phyloP scores from a whole-genome alignment of 352 stramenopile genomes.

The Globisporangium rhizosaccharum region DNA sequence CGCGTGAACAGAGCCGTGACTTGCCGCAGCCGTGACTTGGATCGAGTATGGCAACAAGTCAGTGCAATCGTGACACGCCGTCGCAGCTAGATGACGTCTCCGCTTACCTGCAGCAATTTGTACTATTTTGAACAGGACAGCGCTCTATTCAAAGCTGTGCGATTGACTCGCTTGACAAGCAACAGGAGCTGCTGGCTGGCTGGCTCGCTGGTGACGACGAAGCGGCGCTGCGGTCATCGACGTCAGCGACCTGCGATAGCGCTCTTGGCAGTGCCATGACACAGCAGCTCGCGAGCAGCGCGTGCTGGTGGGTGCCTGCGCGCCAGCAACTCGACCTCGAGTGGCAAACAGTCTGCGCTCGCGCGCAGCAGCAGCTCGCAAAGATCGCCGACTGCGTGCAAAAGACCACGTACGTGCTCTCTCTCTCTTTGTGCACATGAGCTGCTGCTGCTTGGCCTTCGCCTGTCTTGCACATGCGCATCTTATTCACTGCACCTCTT shows the following conservation, averaged over 20 bases:
- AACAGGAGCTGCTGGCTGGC: background rate
- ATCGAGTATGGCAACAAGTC: background rate
- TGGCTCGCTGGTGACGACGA: background rate
- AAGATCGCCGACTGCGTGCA: slow-evolving; percentile 69
- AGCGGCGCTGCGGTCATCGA: background rate
- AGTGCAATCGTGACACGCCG: background rate
- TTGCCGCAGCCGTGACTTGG: background rate
- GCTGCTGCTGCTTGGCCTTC: too few relatives aligned
- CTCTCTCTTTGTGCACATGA: too few relatives aligned
- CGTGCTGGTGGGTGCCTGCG: slow-evolving; percentile 62
- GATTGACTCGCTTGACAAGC: background rate
- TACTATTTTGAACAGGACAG: too few relatives aligned
- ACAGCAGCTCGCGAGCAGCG: slow-evolving; percentile 4
- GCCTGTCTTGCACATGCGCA: too few relatives aligned
- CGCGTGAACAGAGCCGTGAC: too few relatives aligned
- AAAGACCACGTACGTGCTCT: slow-evolving; percentile 57
- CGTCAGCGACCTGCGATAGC: too few relatives aligned
- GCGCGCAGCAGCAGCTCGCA: slow-evolving; percentile 53
- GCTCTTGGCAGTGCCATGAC: background rate
- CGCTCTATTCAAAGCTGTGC: background rate
- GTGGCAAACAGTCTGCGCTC: slow-evolving; percentile 41
- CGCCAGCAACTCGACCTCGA: slow-evolving; percentile 63
- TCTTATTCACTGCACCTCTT: background rate
- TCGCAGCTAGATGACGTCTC: background rate
- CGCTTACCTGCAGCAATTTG: too few relatives aligned